Conservation (phyloP, 495 filamentous ascomycete genomes). For the Penicillium nucicola region DNA sequence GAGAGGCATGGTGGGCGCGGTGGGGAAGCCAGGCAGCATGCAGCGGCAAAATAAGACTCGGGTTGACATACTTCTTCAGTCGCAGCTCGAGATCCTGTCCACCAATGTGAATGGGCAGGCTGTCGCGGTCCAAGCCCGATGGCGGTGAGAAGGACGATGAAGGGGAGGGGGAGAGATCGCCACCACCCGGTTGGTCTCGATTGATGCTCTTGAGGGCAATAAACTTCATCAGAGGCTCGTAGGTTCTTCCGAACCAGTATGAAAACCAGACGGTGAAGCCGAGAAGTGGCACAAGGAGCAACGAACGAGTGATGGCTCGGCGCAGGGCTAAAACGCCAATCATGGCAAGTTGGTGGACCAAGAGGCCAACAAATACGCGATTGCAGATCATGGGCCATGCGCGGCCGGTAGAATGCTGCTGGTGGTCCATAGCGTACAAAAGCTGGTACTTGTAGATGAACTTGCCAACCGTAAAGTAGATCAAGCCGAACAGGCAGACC, state of each 20-base stretch:
- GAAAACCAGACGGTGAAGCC: slow-evolving; percentile 79
- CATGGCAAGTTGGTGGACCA: slow-evolving; percentile 88
- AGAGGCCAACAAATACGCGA: slow-evolving; percentile 75
- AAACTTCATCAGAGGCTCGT: slow-evolving; percentile 82
- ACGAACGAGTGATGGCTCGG: slow-evolving; percentile 63
- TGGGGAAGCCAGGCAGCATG: slow-evolving; percentile 45
- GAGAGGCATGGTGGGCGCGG: slow-evolving; percentile 14
- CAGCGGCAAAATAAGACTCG: slow-evolving; percentile 43
- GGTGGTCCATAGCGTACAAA: slow-evolving; percentile 96
- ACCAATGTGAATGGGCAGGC: slow-evolving; percentile 38
- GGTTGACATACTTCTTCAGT: slow-evolving; percentile 47
- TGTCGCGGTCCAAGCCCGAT: slow-evolving; percentile 43
- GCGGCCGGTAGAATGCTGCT: slow-evolving; percentile 88
- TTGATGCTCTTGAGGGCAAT: slow-evolving; percentile 86
- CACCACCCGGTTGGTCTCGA: slow-evolving; percentile 40
- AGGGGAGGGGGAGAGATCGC: slow-evolving; percentile 36
- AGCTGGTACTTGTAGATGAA: slow-evolving; percentile 98
- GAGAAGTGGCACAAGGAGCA: slow-evolving; percentile 73
- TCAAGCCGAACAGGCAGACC: slow-evolving; percentile 76
- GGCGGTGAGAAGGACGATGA: slow-evolving; percentile 40
- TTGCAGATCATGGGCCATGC: slow-evolving; percentile 97
- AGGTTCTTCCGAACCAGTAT: slow-evolving; percentile 69
- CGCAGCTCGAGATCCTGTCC: slow-evolving; percentile 38
- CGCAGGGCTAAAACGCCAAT: slow-evolving; percentile 80
- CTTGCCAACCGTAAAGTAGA: slow-evolving; percentile 86